Percentiles rank a stretch among this genome's conserved stretches.
phyloP scores from a whole-genome alignment of 805 yeast genomes.

The Yarrowia hollandica region DNA sequence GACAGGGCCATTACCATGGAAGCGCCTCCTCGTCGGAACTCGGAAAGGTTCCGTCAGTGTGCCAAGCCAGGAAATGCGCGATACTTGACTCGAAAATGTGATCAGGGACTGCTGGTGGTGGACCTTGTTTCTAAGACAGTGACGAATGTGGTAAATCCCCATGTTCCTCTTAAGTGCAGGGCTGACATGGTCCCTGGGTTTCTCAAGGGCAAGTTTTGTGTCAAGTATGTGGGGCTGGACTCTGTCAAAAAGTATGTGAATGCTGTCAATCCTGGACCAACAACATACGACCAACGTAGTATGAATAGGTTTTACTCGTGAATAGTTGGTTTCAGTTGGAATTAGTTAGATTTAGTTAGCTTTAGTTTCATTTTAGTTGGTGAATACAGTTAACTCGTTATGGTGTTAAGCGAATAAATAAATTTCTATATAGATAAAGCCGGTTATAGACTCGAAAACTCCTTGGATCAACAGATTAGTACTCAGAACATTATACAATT shows the following conservation, averaged over 20 bases:
- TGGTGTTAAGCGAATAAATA: too few relatives aligned
- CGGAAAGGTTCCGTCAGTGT: neutral
- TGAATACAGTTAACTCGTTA: too few relatives aligned
- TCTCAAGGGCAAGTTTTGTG: neutral
- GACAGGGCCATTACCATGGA: too few relatives aligned
- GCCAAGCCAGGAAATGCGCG: neutral
- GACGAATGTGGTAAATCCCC: neutral
- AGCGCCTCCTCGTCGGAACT: too few relatives aligned
- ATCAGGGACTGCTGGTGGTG: neutral
- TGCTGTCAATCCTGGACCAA: too few relatives aligned
- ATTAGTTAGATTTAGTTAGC: too few relatives aligned
- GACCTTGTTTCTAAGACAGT: neutral
- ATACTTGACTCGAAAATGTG: neutral
- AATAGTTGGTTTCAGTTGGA: too few relatives aligned
- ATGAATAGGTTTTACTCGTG: too few relatives aligned
- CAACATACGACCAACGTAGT: too few relatives aligned
- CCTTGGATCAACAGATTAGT: neutral
- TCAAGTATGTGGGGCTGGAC: neutral
- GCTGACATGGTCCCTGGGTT: neutral
- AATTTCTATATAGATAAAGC: neutral
- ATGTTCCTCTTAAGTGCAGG: neutral
- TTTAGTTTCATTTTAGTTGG: too few relatives aligned
- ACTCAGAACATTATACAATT: slow-evolving; percentile 33
- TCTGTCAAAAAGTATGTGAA: neutral
- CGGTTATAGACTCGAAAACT: too few relatives aligned